Base-by-base conservation (phyloP, 345 rosid species). In the Hirschfeldia incana region DNA sequence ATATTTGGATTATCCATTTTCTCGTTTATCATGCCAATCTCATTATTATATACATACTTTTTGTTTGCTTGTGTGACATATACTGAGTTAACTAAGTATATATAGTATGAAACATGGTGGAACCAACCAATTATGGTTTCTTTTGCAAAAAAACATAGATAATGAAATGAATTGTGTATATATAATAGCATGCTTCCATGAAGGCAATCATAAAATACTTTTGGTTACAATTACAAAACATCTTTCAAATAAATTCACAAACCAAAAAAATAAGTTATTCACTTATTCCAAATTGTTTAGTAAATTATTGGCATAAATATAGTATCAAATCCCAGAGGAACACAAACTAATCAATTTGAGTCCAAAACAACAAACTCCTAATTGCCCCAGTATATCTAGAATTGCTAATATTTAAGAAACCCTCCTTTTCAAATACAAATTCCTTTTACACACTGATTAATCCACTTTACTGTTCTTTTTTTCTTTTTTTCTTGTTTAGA, bases 81-180 rank as follows among this genome's bases (percentile, higher is more conserved):
- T 60, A 76, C 60, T 49, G 60, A 61, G 77, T 70, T 79, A 69
- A 67, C 75, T 62, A 70, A 70, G 13, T 70, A 65, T 46, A 51
- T 70, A 65, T 46, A 51, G 33, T 58, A 30, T 37, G 28, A 65
- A 80, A 80, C 74, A 82, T 83, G 83, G 89, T 88, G 91, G 89
- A 87, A 74, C 91, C 97, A 87, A 76, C 90, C 97, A 89, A 88
- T 89, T 84, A 86, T 86, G 73, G 84, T 78, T 81, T 57, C 70
- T 66, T 78, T 76, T 57, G 64, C n/a, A 11, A 44, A 11, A 44
- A 27, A 36, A 15, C 7, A 63, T 70, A 10, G 16, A 21, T 26
- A 49, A 21, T 17, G 4, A 36, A 13, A 69, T 61, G 8, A 26
- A 27, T 13, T 64, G 65, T 63, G 11, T 27, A 70, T 70, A 17